phyloP scores from a whole-genome alignment of 2,329 filamentous ascomycete genomes.

The Fusarium coicis region DNA sequence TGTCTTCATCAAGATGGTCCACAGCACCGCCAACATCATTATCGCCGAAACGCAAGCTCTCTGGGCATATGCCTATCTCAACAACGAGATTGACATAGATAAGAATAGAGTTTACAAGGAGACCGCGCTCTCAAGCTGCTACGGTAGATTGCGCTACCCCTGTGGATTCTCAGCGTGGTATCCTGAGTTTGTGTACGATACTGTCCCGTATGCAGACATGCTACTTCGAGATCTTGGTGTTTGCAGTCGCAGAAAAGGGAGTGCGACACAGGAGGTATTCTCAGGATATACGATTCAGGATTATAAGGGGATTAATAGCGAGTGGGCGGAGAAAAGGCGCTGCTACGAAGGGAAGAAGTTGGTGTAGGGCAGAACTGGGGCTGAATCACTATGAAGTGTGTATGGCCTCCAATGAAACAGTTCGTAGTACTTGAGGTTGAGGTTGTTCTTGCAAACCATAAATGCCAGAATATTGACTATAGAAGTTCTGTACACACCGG shows the following conservation, averaged over 20 bases:
- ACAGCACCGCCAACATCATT: not conserved
- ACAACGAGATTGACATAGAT: not conserved
- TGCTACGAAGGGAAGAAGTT: not conserved
- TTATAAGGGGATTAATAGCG: not conserved
- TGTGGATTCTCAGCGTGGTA: not conserved
- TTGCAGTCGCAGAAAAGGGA: not conserved
- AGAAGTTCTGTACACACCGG: no score
- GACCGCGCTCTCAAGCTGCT: not conserved
- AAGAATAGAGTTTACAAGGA: not conserved
- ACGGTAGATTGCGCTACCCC: not conserved
- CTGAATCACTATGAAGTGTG: rapidly evolving
- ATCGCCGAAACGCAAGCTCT: not conserved
- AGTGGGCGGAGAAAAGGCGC: not conserved
- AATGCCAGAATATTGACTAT: no score
- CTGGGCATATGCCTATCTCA: not conserved
- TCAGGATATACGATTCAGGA: not conserved
- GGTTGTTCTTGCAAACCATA: no score
- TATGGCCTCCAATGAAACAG: no score
- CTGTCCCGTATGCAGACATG: not conserved
- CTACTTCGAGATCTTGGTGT: not conserved
- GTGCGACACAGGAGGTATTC: not conserved
- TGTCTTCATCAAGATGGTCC: not conserved
- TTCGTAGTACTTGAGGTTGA: no score
- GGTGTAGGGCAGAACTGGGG: not conserved
- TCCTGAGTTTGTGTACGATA: not conserved